Percentiles rank a stretch among this genome's conserved stretches.
phyloP scores from a whole-genome alignment of 164 flowering plant genomes.

The Nelumbo lutea region DNA sequence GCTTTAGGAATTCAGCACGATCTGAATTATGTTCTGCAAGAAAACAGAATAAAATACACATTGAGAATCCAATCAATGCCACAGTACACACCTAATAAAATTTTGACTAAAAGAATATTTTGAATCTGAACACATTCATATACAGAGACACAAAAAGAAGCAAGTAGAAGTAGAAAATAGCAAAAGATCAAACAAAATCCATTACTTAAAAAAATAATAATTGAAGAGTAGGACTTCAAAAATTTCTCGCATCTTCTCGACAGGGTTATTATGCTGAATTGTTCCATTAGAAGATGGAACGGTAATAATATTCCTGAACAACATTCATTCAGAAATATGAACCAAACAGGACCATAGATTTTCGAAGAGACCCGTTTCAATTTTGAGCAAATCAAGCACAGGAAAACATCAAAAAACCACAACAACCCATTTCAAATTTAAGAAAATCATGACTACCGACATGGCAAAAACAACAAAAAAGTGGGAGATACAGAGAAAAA shows the following conservation, averaged over 20 bases:
- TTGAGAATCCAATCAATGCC: not conserved
- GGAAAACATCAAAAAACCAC: not conserved
- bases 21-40: conserved; percentile 63
- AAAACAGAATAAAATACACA: not conserved
- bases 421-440: not conserved
- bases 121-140: too few relatives aligned
- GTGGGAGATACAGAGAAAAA: too few relatives aligned
- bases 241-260: not conserved
- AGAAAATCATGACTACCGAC: not conserved
- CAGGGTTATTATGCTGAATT: not conserved
- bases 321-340: not conserved
- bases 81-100: not conserved
- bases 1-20: conserved; percentile 74
- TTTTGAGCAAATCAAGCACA: not conserved
- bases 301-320: too few relatives aligned
- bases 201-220: not conserved
- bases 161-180: not conserved
- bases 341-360: not conserved
- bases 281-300: not conserved
- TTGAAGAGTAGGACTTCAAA: not conserved
- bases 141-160: not conserved
- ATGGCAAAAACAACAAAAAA: not conserved
- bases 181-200: not conserved
- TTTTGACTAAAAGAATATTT: not conserved
- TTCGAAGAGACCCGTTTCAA: not conserved